Base-by-base conservation (phyloP, 768 basidiomycete genomes). In the Baorangia bicolor region DNA sequence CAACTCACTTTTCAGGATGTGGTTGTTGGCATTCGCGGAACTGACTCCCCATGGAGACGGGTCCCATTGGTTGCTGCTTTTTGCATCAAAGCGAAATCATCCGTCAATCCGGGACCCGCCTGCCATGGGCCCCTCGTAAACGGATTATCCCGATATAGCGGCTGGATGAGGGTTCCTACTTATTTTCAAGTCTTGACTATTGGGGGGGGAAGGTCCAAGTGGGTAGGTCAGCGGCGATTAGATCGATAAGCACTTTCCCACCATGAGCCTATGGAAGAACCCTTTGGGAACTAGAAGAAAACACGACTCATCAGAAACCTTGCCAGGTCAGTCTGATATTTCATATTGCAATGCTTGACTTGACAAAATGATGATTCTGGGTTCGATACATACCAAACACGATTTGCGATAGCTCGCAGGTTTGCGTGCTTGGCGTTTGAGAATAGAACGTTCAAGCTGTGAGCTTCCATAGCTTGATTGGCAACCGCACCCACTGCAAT, bases 371-470 rank as follows among this genome's bases (percentile, higher is more conserved):
- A 47, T 45, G 14, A 16, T 27, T 34, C 45, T 33, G 45, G 45
- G 37, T 33, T 49, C 40, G 18, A 21, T n/a, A 37, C n/a, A 44
- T 40, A 34, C 25, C 23, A 16, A 35, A 46, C 37, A 28, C 35
- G 20, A 13, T 35, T 33, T 42, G 34, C 20, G 39, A 40, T 23
- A 1, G 14, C 12, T 27, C 39, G 7, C 28, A 42, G 40, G 38
- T 46, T n/a, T 20, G 54, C 20, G 25, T 16, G 4, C 59, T 44
- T 54, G 63, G 56, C 52, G 55, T 66, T 65, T 65, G 55, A 63
- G 23, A 40, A 18, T 16, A n/a, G 10, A 42, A 37, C 28, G 14
- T 52, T 33, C 33, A 50, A 34, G 42, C 33, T 28, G 39, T 33
- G 31, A 4, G 42, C 34, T 18, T 30, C 37, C 33, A 28, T 31